Conservation (phyloP, 2,329 filamentous ascomycete genomes). For the Zymoseptoria ardabiliae region DNA sequence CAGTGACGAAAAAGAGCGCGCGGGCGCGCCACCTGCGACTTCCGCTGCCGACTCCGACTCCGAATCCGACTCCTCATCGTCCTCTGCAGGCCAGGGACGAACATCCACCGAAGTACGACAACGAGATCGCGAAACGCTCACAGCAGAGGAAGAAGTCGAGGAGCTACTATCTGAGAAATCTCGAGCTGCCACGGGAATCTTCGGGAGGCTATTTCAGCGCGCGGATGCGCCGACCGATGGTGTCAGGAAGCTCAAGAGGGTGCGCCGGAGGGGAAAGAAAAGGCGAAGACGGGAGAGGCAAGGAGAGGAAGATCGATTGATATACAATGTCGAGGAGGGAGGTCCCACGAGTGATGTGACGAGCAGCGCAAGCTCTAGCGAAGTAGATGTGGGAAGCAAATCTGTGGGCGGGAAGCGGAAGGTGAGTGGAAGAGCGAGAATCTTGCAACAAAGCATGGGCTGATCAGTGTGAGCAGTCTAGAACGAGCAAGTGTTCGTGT, state of each 20-base stretch:
- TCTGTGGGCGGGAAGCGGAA: conserved; percentile 22
- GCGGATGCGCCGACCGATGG: conserved; percentile 13
- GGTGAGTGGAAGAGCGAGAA: conserved; percentile 20
- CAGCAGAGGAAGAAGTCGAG: conserved; percentile 42
- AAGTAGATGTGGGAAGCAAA: conserved; percentile 41
- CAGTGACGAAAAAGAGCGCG: not conserved
- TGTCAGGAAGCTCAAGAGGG: conserved; percentile 6
- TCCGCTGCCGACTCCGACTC: not conserved
- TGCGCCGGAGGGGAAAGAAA: conserved; percentile 20
- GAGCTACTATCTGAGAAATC: conserved; percentile 30
- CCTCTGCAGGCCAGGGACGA: not conserved
- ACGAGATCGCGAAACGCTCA: conserved; percentile 35
- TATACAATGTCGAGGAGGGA: conserved; percentile 91
- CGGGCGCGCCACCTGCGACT: not conserved
- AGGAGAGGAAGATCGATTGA: conserved; percentile 66
- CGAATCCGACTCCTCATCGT: not conserved
- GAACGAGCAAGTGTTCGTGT: conserved; percentile 29
- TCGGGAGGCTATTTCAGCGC: conserved; percentile 23
- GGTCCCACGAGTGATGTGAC: conserved; percentile 29
- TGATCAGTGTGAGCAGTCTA: not conserved
- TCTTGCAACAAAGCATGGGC: not conserved
- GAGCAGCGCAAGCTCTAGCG: conserved; percentile 31
- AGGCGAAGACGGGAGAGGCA: conserved; percentile 41
- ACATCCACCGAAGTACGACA: conserved; percentile 24
- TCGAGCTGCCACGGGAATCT: conserved; percentile 12